Evolutionary conservation across 1,284 basidiomycete genomes (phyloP).

Genomic region (Neolentinus lepideus): DNA sequence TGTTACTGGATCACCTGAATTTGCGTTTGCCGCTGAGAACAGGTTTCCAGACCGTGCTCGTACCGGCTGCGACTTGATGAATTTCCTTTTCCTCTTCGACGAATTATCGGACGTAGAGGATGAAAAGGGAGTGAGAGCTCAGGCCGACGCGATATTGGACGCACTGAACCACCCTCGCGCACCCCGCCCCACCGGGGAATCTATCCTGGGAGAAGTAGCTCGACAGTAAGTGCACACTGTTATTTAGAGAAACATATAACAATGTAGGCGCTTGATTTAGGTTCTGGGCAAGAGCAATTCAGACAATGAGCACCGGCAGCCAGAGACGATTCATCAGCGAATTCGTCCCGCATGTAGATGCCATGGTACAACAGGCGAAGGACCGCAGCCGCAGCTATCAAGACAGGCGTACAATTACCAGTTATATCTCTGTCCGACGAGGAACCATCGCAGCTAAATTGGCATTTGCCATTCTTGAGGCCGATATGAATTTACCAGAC

Average conservation of each 20-base stretch:
- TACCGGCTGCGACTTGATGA: constrained; percentile 10
- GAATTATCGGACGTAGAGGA: constrained; percentile 8
- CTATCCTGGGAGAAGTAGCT: constrained; percentile 17
- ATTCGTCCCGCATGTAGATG: constrained; percentile 28
- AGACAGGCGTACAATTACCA: constrained; percentile 22
- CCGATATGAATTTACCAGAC: constrained; percentile 32
- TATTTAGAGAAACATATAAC: not conserved
- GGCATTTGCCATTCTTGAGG: constrained; percentile 29
- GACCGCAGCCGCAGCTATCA: constrained; percentile 26
- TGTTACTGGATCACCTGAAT: too few species aligned
- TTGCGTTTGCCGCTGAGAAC: too few species aligned
- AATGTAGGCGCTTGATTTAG: not conserved
- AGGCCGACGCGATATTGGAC: not conserved
- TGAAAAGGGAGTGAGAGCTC: constrained; percentile 3
- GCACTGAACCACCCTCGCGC: constrained; percentile 2
- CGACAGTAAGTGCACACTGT: constrained; percentile 17
- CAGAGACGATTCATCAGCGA: constrained; percentile 29
- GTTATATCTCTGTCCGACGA: constrained; percentile 31
- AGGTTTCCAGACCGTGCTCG: constrained; percentile 5
- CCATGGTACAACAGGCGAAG: constrained; percentile 33
- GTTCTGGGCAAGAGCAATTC: constrained; percentile 25
- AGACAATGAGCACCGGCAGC: constrained; percentile 18
- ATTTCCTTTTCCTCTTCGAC: constrained; percentile 12
- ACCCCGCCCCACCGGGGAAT: constrained; percentile 5
- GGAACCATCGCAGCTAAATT: constrained; percentile 35